These are phyloP conservation scores for Pseudoturritis turrita DNA, from an alignment of 345 rosid species.

Conservation along the genomic window DNA sequence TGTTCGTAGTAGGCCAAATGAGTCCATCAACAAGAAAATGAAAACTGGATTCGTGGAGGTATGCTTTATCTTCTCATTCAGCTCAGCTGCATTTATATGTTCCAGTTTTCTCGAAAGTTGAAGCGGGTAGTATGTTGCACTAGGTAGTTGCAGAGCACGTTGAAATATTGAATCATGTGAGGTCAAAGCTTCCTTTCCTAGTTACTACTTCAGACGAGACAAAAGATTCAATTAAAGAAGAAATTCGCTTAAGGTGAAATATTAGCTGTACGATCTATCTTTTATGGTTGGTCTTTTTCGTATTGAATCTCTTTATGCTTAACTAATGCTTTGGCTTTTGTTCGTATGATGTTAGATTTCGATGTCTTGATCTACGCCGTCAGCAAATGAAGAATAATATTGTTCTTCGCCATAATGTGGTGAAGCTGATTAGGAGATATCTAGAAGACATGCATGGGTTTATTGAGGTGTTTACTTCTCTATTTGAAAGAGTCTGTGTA, in stretches of 20 bases:
- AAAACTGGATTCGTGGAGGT: constrained; percentile 83
- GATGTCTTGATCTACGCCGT: constrained; percentile 92
- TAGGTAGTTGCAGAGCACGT: constrained; percentile 86
- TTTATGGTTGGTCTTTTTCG: not conserved
- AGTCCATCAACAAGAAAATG: constrained; percentile 81
- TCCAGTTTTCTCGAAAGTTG: not conserved
- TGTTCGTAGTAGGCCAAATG: constrained; percentile 66
- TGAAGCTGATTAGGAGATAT: constrained; percentile 78
- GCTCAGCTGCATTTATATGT: not conserved
- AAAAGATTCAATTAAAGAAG: constrained; percentile 73
- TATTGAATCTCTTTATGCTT: not conserved
- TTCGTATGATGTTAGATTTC: constrained; percentile 45
- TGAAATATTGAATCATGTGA: constrained; percentile 76
- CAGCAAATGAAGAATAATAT: constrained; percentile 80
- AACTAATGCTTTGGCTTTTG: not conserved
- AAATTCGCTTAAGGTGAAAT: constrained; percentile 78
- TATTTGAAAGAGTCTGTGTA: not conserved
- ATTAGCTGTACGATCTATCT: not conserved
- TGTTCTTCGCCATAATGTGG: constrained; percentile 78
- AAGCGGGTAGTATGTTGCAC: constrained; percentile 16
- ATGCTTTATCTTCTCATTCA: constrained; percentile 11
- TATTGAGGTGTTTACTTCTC: constrained; percentile 57
- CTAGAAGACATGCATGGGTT: constrained; percentile 85
- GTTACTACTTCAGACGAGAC: constrained; percentile 80
- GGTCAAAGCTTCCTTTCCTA: constrained; percentile 75